Conservation (phyloP, 805 yeast genomes). For the Monosporozyma servazzii region DNA sequence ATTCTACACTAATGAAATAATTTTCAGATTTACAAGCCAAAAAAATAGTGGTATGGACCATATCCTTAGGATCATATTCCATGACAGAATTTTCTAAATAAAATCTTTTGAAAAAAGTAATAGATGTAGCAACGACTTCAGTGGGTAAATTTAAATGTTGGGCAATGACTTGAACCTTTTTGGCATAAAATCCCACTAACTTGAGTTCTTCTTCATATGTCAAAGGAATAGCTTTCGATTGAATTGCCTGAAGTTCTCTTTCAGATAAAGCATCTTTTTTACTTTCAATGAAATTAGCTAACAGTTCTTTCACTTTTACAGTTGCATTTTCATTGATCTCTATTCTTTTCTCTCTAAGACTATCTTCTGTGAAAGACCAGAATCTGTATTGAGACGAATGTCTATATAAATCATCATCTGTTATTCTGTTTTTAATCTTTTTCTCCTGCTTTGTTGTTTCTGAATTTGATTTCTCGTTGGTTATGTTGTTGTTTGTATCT, state of each 20-base stretch:
- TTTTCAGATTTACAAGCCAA: slow-evolving; percentile 91
- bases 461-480: not conserved
- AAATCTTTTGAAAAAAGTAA: slow-evolving; percentile 72
- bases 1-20: slow-evolving; percentile 74
- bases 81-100: slow-evolving; percentile 72
- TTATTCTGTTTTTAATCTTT: slow-evolving; percentile 31
- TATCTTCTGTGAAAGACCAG: slow-evolving; percentile 73
- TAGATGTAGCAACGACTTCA: slow-evolving; percentile 81
- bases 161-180: slow-evolving; percentile 61
- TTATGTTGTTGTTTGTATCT: too few species aligned
- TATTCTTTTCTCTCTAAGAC: slow-evolving; percentile 41
- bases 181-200: slow-evolving; percentile 61
- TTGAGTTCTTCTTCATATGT: slow-evolving; percentile 60
- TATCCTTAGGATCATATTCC: slow-evolving; percentile 79
- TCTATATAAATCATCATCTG: slow-evolving; percentile 82
- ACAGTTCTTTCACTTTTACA: slow-evolving; percentile 25
- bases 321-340: slow-evolving; percentile 50
- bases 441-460: not conserved
- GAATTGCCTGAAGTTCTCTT: slow-evolving; percentile 24
- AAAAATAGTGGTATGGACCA: slow-evolving; percentile 75
- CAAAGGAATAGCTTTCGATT: slow-evolving; percentile 36
- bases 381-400: slow-evolving; percentile 72
- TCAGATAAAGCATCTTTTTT: slow-evolving; percentile 24
- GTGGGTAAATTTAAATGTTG: slow-evolving; percentile 74
- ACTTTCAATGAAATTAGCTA: slow-evolving; percentile 25